Evolutionary conservation across 306 rosid genomes (phyloP), one percentile per base, ranked within the genome.

Genomic region (Vigna angularis): DNA sequence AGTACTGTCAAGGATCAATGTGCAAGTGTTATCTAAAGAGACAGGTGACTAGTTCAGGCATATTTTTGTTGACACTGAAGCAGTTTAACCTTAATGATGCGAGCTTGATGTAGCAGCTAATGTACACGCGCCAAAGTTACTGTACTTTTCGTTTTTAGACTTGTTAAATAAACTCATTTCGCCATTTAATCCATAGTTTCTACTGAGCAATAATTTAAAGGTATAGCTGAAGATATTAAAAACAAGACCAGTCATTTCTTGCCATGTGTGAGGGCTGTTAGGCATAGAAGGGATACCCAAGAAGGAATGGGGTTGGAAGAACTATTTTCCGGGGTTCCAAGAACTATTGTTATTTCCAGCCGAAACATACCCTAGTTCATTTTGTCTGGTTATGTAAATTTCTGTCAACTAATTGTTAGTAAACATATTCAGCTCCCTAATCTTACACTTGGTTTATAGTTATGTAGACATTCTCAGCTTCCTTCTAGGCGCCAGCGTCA

Each of bases 371-470:
- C 26, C 42, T 36, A 62, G 51, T 38, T 15, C 58, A 48, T 73
- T 30, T 63, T 66, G 59, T 69, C 36, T 61, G 45, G 70, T 44
- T 69, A 50, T 36, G 26, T 65, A 36, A 73, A 59, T 17, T 53
- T 70, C 61, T 79, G 52, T 63, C 56, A 56, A 66, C 64, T 34
- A 57, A 53, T 40, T 58, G 5, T 14, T 74, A 44, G 75, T 70
- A 18, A 74, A 79, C 73, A 57, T 75, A 34, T 80, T 75, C 40
- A 14, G 69, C 72, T 71, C 30, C 72, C 72, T 40, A 56, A 32
- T 57, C 56, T 74, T 15, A 16, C 49, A 12, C 34, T 74, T 47
- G 26, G 48, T 68, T 48, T 81, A 58, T 44, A 53, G 45, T 55
- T 68, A 45, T 51, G 45, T 34, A 45, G 40, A 52, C 56, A 69